Evolutionary conservation across 2,329 filamentous ascomycete species (phyloP).

Genomic region (Juglanconis sp.): DNA sequence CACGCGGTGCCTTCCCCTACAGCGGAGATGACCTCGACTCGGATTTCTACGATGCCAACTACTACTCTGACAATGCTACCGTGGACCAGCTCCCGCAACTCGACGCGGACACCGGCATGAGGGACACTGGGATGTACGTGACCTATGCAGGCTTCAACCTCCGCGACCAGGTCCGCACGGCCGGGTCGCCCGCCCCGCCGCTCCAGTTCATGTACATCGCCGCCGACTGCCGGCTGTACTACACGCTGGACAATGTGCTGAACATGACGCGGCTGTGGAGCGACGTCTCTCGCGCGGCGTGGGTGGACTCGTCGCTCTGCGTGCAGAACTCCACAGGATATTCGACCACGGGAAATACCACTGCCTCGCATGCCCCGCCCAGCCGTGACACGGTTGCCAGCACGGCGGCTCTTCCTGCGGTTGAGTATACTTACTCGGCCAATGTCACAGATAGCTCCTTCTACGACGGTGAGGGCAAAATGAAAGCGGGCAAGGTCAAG

Average conservation of each 20-base stretch:
- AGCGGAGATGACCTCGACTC: neutral
- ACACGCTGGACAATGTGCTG: conserved; percentile 49
- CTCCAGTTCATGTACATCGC: conserved; percentile 60
- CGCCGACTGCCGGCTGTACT: conserved; percentile 60
- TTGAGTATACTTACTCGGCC: too few species aligned
- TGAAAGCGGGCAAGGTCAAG: too few species aligned
- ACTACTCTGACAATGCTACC: conserved; percentile 1
- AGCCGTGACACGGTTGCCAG: too few species aligned
- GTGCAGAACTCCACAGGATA: neutral
- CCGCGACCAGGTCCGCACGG: conserved; percentile 24
- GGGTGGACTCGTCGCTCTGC: neutral
- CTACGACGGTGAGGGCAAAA: too few species aligned
- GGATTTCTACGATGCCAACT: conserved; percentile 19
- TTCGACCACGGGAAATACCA: neutral
- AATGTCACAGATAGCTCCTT: too few species aligned
- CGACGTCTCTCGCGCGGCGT: conserved; percentile 13
- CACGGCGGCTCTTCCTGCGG: too few species aligned
- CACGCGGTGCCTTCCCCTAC: conserved; percentile 48
- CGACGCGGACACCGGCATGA: conserved; percentile 11
- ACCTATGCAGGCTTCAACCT: conserved; percentile 23
- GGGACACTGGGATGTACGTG: conserved; percentile 7
- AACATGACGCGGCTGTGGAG: conserved; percentile 52
- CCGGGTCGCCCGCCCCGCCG: conserved; percentile 29
- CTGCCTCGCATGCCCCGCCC: too few species aligned
- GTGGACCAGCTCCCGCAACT: conserved; percentile 3